Conservation (phyloP, 2,329 filamentous ascomycete genomes). For the Bimuria novae-zelandiae region DNA sequence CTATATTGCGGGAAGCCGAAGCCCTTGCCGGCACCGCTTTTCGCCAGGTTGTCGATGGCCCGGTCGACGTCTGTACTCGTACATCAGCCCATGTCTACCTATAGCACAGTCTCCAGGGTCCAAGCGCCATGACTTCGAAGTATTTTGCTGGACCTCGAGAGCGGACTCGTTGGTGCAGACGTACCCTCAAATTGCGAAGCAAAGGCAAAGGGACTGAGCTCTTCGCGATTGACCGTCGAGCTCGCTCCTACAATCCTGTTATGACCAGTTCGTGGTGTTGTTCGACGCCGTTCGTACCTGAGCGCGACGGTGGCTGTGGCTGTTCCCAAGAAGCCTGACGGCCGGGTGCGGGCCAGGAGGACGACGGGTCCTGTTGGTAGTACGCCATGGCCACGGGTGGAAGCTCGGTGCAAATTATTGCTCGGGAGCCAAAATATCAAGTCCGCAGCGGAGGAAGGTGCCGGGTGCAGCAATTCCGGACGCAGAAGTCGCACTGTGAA, state of each 20-base stretch:
- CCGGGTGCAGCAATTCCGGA: conserved; percentile 14
- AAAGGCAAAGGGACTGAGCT: conserved; percentile 69
- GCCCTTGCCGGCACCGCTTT: conserved; percentile 81
- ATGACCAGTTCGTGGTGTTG: conserved; percentile 23
- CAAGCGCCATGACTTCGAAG: neutral
- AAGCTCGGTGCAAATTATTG: neutral
- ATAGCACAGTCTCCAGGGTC: conserved; percentile 6
- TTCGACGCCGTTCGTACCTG: conserved; percentile 58
- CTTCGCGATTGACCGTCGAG: conserved; percentile 69
- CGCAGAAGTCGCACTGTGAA: conserved; percentile 16
- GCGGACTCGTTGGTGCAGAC: too few relatives aligned
- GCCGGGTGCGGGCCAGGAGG: conserved; percentile 63
- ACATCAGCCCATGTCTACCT: conserved; percentile 19
- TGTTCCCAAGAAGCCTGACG: conserved; percentile 75
- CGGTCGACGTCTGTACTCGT: conserved; percentile 80
- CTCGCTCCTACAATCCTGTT: conserved; percentile 65
- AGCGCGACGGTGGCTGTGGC: conserved; percentile 71
- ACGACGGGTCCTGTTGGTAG: conserved; percentile 70
- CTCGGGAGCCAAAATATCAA: conserved; percentile 3
- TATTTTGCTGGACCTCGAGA: neutral
- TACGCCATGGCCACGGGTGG: conserved; percentile 61
- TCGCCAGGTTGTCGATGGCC: conserved; percentile 91
- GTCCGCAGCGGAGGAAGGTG: conserved; percentile 20
- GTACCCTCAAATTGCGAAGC: conserved; percentile 87
- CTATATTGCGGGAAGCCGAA: conserved; percentile 60